phyloP scores from a whole-genome alignment of 73 alveolate genomes.

The Paramecium sexaurelia region DNA sequence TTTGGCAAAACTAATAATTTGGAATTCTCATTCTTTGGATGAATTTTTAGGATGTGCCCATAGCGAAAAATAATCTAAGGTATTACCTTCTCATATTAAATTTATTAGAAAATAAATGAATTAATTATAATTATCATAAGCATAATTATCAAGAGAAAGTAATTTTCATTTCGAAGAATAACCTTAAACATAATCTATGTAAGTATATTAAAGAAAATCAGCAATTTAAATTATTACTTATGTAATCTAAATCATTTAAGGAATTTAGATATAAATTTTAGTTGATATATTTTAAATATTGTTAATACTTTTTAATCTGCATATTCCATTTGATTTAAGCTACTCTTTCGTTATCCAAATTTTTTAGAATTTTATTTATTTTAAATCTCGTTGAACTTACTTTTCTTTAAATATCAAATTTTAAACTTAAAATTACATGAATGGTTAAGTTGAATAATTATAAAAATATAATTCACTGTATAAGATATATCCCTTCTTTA shows the following conservation, averaged over 20 bases:
- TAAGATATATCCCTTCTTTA: constrained; percentile 31
- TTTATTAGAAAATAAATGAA: not conserved
- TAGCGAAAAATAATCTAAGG: not conserved
- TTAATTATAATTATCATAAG: not conserved
- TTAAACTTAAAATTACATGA: too few relatives aligned
- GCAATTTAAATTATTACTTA: not conserved
- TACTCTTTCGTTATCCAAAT: too few relatives aligned
- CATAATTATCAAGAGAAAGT: constrained; percentile 35
- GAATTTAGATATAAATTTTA: constrained; percentile 22
- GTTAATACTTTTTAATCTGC: constrained; percentile 31
- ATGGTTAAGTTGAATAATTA: too few relatives aligned
- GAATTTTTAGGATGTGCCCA: not conserved
- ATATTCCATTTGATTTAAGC: constrained; percentile 35
- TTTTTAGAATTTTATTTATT: too few relatives aligned
- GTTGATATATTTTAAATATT: constrained; percentile 18
- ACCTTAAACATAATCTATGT: not conserved
- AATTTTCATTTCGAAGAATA: not conserved
- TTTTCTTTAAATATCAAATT: too few relatives aligned
- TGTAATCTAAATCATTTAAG: not conserved
- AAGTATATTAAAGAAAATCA: not conserved
- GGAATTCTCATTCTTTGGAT: not conserved
- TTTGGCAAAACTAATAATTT: not conserved
- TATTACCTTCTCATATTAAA: constrained; percentile 43
- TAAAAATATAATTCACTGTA: too few relatives aligned
- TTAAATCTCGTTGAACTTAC: too few relatives aligned